Evolutionary conservation across 2,329 filamentous ascomycete species (phyloP), one percentile per base, ranked within the genome.

Genomic region (Zalaria obscura): DNA sequence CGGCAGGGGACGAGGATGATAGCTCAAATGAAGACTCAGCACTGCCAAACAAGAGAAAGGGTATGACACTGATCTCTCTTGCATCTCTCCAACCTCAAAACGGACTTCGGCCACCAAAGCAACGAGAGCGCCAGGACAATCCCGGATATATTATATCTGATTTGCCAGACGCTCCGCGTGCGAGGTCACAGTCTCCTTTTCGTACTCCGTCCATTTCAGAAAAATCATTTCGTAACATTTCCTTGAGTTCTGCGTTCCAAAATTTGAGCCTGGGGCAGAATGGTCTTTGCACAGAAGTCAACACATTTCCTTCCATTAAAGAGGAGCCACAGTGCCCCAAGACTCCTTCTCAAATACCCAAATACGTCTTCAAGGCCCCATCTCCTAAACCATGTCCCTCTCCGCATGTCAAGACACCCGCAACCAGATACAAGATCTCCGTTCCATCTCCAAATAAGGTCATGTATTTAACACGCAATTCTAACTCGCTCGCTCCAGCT

Each of bases 401-500:
- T 38, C 27, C 38, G 34, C 11, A 25, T 36, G 33, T 43, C 27
- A 42, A 36, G 35, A 46, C 42, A 35, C 40, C 45, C 38, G 38
- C 36, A 28, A 42, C 35, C 37, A 48, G 42, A 36, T 36, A 38
- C 34, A 43, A 36, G 33, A 27, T 41, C 43, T 36, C 35, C 27
- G 37, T 43, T 43, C 35, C 36, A 39, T 45, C 45, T 18, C 49
- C 57, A 56, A 43, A 27, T 39, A 47, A 70, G 42, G 47, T 45
- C 41, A 44, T 43, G 6, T 57, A 45, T 67, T 68, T 89, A 54
- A 80, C 73, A 50, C 82, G 78, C 66, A 66, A 79, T 69, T 85
- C 87, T 78, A 80, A 84, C 71, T 64, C 73, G 49, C 70, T 66
- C 63, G 56, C 59, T 58, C 66, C 73, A 84, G 82, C 74, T 54